Evolutionary conservation across 2,329 filamentous ascomycete species (phyloP).

Genomic region (Elsinoe ampelina): DNA sequence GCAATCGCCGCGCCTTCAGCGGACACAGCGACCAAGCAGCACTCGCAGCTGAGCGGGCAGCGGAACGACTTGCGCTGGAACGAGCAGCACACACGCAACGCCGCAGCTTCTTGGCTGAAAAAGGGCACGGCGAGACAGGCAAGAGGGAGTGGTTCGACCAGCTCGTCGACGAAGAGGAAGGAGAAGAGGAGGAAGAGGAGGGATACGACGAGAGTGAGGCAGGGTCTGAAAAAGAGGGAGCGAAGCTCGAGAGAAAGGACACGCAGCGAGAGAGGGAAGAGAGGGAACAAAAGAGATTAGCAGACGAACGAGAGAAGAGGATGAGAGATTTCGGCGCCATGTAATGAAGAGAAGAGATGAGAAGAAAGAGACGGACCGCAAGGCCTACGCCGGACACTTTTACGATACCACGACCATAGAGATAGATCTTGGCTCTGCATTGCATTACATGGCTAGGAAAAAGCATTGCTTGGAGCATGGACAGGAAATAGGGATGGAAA

Average conservation of each 20-base stretch:
- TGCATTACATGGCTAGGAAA: neutral
- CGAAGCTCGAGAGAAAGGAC: neutral
- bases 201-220: neutral
- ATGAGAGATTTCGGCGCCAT: conserved; percentile 4
- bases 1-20: conserved; percentile 23
- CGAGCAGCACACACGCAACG: conserved; percentile 20
- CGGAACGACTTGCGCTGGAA: conserved; percentile 32
- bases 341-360: neutral
- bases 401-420: conserved; percentile 2
- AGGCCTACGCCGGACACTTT: neutral
- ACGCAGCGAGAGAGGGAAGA: conserved; percentile 16
- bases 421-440: neutral
- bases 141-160: conserved; percentile 12
- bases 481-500: no score
- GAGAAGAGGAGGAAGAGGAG: conserved; percentile 2
- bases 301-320: neutral
- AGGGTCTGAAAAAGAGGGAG: neutral
- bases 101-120: neutral
- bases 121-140: neutral
- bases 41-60: conserved; percentile 29
- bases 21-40: conserved; percentile 25
- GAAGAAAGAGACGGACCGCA: neutral
- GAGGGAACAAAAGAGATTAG: neutral
- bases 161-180: neutral
- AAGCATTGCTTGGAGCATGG: no score